These are phyloP conservation scores for Gardenia jasminoides DNA, from an alignment of 257 asterid species.

Conservation along the genomic window DNA sequence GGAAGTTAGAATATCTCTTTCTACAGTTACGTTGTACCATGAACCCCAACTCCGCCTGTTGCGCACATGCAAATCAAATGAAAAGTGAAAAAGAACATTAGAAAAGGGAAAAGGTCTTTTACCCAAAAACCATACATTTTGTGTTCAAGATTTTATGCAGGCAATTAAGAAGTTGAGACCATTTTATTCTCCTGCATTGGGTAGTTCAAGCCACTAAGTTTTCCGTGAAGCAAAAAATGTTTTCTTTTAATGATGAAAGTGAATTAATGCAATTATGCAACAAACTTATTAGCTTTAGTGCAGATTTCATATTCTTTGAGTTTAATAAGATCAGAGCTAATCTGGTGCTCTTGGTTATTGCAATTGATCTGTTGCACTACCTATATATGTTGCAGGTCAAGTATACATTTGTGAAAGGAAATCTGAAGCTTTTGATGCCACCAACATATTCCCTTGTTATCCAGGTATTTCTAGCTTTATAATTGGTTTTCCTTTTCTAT, in stretches of 20 bases:
- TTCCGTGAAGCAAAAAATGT: neutral
- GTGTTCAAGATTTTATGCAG: neutral
- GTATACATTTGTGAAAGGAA: conserved; percentile 61
- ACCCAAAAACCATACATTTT: neutral
- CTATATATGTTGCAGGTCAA: conserved; percentile 49
- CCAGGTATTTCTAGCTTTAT: conserved; percentile 50
- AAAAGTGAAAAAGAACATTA: neutral
- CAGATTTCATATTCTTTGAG: neutral
- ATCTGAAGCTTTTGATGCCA: conserved; percentile 64
- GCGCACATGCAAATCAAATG: neutral
- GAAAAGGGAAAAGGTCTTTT: neutral
- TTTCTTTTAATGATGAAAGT: neutral
- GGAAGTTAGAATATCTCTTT: neutral
- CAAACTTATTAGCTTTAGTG: neutral
- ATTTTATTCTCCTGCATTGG: neutral
- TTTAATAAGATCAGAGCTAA: neutral
- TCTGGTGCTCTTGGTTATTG: neutral
- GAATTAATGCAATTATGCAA: neutral
- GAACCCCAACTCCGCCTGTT: neutral
- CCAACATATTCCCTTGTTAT: conserved; percentile 69
- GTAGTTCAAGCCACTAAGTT: no score
- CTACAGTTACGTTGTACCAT: neutral
- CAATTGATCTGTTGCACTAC: conserved; percentile 3
- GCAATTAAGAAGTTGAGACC: neutral
- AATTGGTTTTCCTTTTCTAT: neutral